Conservation (phyloP, 495 filamentous ascomycete genomes). For the Podospora tetraspora region DNA sequence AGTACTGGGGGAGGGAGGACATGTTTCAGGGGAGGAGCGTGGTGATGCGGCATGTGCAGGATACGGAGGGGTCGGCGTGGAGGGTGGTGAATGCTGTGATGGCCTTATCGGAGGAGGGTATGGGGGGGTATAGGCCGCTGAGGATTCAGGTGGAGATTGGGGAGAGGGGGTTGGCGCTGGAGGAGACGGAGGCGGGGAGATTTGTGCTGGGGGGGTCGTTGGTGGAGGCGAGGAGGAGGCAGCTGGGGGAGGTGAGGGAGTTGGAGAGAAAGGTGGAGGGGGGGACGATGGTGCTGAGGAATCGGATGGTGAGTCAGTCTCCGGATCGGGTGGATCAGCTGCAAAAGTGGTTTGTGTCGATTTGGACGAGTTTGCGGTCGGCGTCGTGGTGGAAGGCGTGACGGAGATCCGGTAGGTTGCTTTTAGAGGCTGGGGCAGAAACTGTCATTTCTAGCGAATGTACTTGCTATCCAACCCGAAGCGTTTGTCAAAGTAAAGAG, state of each 20-base stretch:
- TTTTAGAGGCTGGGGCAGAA: background rate
- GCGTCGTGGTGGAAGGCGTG: background rate
- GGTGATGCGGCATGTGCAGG: background rate
- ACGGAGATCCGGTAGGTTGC: background rate
- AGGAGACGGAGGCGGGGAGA: constrained; percentile 31
- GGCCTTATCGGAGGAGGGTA: background rate
- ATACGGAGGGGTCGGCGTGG: constrained; percentile 3
- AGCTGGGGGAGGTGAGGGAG: constrained; percentile 18
- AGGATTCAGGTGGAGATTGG: constrained; percentile 39
- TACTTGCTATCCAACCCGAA: background rate
- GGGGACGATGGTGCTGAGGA: background rate
- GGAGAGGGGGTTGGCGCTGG: constrained; percentile 23
- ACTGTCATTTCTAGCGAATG: background rate
- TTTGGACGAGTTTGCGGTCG: background rate
- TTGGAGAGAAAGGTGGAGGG: constrained; percentile 20
- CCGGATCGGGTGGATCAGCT: background rate
- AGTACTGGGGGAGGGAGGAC: background rate
- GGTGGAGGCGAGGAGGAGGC: constrained; percentile 13
- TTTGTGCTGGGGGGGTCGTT: constrained; percentile 23
- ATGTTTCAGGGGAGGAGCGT: background rate
- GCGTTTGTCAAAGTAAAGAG: background rate
- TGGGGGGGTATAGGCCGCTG: constrained; percentile 5
- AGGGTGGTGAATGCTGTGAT: background rate
- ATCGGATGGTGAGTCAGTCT: background rate
- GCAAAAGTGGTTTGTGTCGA: background rate